Evolutionary conservation across 2,329 filamentous ascomycete genomes (phyloP).

Genomic region (Colletotrichum orbiculare): DNA sequence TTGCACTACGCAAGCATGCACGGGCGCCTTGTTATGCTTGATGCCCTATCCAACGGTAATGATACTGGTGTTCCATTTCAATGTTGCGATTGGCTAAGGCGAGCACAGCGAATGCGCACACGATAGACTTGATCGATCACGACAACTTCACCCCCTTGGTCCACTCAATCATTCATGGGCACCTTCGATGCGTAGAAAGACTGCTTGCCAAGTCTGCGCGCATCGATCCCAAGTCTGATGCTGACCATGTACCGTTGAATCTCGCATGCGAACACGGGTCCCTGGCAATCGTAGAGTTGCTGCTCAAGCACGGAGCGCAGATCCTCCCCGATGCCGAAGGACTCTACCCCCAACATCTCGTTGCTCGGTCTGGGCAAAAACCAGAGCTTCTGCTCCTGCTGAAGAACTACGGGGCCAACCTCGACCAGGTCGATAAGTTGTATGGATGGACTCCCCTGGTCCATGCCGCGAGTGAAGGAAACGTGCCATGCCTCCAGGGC

Average conservation of each 20-base stretch:
- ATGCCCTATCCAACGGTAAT: conserved; percentile 74
- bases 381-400: conserved; percentile 83
- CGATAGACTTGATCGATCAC: conserved; percentile 89
- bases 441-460: conserved; percentile 98
- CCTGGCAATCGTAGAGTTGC: conserved; percentile 82
- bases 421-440: conserved; percentile 93
- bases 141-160: conserved; percentile 98
- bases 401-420: conserved; percentile 85
- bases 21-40: conserved; percentile 85
- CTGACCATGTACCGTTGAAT: conserved; percentile 94
- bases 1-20: conserved; percentile 98
- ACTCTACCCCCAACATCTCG: conserved; percentile 95
- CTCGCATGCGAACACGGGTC: conserved; percentile 95
- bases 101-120: conserved; percentile 71
- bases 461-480: conserved; percentile 95
- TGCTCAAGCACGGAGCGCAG: conserved; percentile 82
- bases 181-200: conserved; percentile 81
- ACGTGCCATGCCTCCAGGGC: conserved; percentile 86
- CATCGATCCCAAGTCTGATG: conserved; percentile 85
- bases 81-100: conserved; percentile 30
- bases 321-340: conserved; percentile 97
- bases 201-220: conserved; percentile 83
- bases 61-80: background rate
- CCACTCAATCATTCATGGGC: conserved; percentile 91
- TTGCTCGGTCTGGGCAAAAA: conserved; percentile 87